Base-by-base conservation (phyloP, 805 yeast genomes). In the Blastobotrys robertii region DNA sequence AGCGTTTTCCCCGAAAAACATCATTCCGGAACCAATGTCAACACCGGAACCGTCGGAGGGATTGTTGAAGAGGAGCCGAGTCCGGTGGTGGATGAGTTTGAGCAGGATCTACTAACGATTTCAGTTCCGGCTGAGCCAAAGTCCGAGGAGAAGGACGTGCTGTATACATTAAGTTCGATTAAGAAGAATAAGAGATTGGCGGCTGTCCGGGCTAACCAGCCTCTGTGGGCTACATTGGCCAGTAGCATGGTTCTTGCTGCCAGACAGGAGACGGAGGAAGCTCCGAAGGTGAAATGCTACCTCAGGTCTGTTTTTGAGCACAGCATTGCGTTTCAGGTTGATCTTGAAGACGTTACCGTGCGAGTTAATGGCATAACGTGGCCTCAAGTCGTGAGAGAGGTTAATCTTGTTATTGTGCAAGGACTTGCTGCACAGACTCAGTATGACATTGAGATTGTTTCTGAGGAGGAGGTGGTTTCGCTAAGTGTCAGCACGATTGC, bases 341-440 rank as follows among this genome's bases (percentile, higher is more conserved):
- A 49, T 6, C 39, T 49, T 30, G 47, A 48, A 8, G 47, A 34
- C 2, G 28, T 60, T 12, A 37, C 49, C 3, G 60, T 55, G 8
- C 45, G 53, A 5, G 84, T 81, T 3, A 80, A 81, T 52, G 85
- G 84, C 15, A 70, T 80, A 15, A 68, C 74, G 10, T 81, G 87
- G 87, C 73, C 77, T 19, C 84, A 79, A 53, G 76, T 77, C 1
- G 63, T 64, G 15, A 69, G 70, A 29, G 72, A 73, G 37, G 39
- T 38, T 16, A 74, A 73, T 42, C 63, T 71, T 41, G 68, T 77
- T n/a, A 69, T 77, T 1, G 76, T 81, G 12, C 73, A 77, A 50
- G 86, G 86, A 0, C 62, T 81, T 32, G 75, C 79, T 28, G 84
- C 85, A 1, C 56, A 70, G 13, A 74, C 81, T 8, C 80, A 78